Conservation (phyloP, 2,329 filamentous ascomycete species). For the Aspergillus eucalypticola region DNA sequence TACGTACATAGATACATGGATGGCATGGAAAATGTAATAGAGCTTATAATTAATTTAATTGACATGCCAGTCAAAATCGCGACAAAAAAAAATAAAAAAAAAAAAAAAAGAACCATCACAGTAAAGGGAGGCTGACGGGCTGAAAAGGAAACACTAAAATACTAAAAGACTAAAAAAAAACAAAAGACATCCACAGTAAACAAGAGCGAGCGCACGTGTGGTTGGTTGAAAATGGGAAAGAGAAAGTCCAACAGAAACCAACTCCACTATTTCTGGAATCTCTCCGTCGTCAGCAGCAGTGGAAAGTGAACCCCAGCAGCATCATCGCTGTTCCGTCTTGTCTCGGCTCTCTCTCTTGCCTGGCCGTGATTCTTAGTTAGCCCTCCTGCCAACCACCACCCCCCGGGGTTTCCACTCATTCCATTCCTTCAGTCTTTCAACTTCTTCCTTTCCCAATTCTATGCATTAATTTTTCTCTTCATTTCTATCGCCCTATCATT, state of each 20-base stretch:
- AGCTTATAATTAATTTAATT: background rate
- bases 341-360: background rate
- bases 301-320: background rate
- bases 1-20: too few species aligned
- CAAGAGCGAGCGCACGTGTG: background rate
- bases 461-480: too few species aligned
- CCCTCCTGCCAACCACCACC: background rate
- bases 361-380: background rate
- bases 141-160: background rate
- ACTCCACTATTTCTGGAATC: constrained; percentile 7
- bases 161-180: too few species aligned
- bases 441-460: background rate
- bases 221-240: background rate
- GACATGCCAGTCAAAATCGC: background rate
- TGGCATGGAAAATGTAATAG: background rate
- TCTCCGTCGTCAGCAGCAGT: constrained; percentile 6
- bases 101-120: background rate
- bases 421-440: background rate
- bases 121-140: background rate
- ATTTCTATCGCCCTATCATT: too few species aligned
- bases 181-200: too few species aligned
- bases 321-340: constrained; percentile 7
- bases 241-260: background rate
- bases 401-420: background rate
- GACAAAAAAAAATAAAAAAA: background rate